Conservation (phyloP, 192 early-diverging fungal species). For the Phycomyces nitens region DNA sequence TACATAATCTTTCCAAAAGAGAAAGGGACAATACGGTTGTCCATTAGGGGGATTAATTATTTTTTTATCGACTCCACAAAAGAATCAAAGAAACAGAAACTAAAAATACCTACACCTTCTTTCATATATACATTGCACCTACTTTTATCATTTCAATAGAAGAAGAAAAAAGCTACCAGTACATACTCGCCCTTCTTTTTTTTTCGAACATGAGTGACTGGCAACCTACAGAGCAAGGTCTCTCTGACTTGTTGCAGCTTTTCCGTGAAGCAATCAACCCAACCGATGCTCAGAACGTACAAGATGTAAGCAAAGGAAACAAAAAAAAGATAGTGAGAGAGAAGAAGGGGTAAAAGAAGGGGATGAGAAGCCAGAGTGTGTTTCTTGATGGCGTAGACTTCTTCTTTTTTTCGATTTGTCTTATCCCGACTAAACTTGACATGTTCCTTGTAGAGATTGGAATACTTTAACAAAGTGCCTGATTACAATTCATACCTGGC, state of each 20-base stretch:
- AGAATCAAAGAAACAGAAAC: background rate
- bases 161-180: background rate
- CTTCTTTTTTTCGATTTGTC: background rate
- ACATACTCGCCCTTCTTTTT: background rate
- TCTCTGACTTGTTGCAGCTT: slow-evolving; percentile 72
- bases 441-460: slow-evolving; percentile 57
- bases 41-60: too few relatives aligned
- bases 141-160: background rate
- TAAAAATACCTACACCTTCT: background rate
- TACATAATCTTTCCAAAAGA: too few relatives aligned
- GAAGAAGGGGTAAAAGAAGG: background rate
- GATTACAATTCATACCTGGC: slow-evolving; percentile 93
- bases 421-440: background rate
- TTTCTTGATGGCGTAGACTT: background rate
- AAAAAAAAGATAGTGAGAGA: background rate
- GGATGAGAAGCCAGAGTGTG: background rate
- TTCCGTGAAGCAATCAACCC: slow-evolving; percentile 69
- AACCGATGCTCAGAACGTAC: slow-evolving; percentile 64
- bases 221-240: slow-evolving; percentile 77
- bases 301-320: slow-evolving; percentile 54
- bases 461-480: slow-evolving; percentile 77
- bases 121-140: background rate
- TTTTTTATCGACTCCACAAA: background rate
- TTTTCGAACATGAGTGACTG: slow-evolving; percentile 45
- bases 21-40: too few relatives aligned